Percentiles rank a stretch among this genome's conserved stretches.
phyloP scores from a whole-genome alignment of 2,329 filamentous ascomycete species.

The Lecanicillium sp. region DNA sequence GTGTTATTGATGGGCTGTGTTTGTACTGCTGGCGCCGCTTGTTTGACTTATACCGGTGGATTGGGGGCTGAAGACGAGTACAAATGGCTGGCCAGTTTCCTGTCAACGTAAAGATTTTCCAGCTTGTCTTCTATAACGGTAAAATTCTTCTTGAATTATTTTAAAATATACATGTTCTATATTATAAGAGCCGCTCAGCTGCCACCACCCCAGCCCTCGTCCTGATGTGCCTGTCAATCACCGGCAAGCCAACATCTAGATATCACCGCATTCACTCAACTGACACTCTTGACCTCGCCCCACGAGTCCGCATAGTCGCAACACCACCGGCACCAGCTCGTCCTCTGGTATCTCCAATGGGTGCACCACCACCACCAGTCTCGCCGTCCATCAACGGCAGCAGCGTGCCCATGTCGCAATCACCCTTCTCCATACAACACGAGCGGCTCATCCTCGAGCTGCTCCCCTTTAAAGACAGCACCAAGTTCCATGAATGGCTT shows the following conservation, averaged over 20 bases:
- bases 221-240: conserved; percentile 5
- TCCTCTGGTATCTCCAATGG: too few species aligned
- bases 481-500: conserved; percentile 28
- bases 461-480: conserved; percentile 25
- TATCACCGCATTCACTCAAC: conserved; percentile 1
- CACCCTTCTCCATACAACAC: conserved; percentile 20
- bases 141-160: too few species aligned
- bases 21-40: too few species aligned
- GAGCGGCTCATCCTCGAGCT: conserved; percentile 30
- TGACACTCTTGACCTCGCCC: neutral
- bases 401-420: neutral
- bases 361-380: neutral
- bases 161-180: too few species aligned
- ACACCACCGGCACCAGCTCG: neutral
- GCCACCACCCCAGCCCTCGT: too few species aligned
- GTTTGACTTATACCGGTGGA: too few species aligned
- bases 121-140: too few species aligned
- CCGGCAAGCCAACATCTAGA: neutral
- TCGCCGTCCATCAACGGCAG: neutral
- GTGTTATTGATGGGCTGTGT: too few species aligned
- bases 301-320: neutral
- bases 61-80: too few species aligned
- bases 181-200: too few species aligned
- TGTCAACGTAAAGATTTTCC: too few species aligned
- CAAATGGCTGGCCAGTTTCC: too few species aligned